These are phyloP conservation scores for Tilletia caries DNA, from an alignment of 1,284 basidiomycete genomes.

Conservation along the genomic window DNA sequence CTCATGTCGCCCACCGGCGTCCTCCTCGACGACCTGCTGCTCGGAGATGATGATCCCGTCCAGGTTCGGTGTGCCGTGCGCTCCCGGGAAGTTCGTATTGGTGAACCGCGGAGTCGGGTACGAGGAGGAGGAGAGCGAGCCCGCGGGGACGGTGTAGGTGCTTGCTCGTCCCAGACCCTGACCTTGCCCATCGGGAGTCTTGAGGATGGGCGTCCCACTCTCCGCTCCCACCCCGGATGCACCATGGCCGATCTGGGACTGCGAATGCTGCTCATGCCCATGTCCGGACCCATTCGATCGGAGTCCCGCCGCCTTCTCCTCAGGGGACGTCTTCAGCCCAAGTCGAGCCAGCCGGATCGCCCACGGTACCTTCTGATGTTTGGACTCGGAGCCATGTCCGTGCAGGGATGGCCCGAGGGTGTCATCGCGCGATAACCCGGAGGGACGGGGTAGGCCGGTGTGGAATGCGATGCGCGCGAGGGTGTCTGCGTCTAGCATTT, in stretches of 20 bases:
- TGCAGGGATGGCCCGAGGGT: too few relatives aligned
- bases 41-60: constrained; percentile 2
- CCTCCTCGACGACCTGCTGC: constrained; percentile 7
- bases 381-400: background rate
- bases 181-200: too few relatives aligned
- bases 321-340: constrained; percentile 6
- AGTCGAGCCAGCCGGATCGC: constrained; percentile 1
- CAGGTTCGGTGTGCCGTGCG: background rate
- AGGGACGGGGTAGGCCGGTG: constrained; percentile 5
- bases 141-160: background rate
- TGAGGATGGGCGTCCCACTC: too few relatives aligned
- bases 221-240: too few relatives aligned
- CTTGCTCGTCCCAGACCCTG: background rate
- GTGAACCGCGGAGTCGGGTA: background rate
- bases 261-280: too few relatives aligned
- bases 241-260: too few relatives aligned
- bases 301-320: background rate
- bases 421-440: too few relatives aligned
- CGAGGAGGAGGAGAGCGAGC: background rate
- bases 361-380: background rate
- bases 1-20: background rate
- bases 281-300: background rate
- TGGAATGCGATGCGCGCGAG: constrained; percentile 18
- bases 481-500: constrained; percentile 17
- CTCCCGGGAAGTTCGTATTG: background rate